Percentiles rank a stretch among this genome's conserved stretches.
Evolutionary conservation across 1,284 basidiomycete genomes (phyloP).

Genomic region (Tausonia pullulans): DNA sequence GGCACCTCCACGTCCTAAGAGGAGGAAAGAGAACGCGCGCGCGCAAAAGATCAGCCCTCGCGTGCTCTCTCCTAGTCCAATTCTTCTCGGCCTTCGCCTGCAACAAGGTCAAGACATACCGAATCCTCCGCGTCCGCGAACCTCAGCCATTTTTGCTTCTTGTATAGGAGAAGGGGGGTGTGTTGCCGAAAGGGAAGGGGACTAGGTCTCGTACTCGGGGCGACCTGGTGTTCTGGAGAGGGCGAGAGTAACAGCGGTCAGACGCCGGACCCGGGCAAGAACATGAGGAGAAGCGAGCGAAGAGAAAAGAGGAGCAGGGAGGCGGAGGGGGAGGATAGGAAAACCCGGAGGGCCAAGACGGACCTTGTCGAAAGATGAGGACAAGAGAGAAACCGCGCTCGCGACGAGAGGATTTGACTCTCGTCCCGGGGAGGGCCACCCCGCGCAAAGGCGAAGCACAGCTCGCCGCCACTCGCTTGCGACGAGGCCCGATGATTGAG

Average conservation of each 20-base stretch:
- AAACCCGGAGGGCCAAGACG: background rate
- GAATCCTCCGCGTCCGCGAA: conserved; percentile 34
- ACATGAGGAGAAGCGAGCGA: background rate
- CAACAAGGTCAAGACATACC: conserved; percentile 20
- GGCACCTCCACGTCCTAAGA: conserved; percentile 14
- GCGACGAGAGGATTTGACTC: background rate
- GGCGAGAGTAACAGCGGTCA: background rate
- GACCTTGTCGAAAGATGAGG: background rate
- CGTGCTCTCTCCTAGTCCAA: background rate
- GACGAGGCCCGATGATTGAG: no score
- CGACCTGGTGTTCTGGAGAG: conserved; percentile 4
- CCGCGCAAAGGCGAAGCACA: no score
- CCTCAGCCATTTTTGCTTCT: conserved; percentile 32
- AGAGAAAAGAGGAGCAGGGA: background rate
- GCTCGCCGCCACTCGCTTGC: no score
- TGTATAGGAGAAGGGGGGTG: background rate
- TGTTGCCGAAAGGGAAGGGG: background rate
- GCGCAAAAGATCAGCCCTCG: conserved; percentile 1
- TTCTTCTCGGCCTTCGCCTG: background rate
- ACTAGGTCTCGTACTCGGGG: conserved; percentile 16
- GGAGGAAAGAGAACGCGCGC: background rate
- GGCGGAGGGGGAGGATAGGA: background rate
- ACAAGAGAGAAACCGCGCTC: background rate
- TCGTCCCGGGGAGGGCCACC: no score
- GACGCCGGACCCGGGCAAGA: no score